Base-by-base conservation (phyloP, 805 yeast genomes). In the Candida ovalis region DNA sequence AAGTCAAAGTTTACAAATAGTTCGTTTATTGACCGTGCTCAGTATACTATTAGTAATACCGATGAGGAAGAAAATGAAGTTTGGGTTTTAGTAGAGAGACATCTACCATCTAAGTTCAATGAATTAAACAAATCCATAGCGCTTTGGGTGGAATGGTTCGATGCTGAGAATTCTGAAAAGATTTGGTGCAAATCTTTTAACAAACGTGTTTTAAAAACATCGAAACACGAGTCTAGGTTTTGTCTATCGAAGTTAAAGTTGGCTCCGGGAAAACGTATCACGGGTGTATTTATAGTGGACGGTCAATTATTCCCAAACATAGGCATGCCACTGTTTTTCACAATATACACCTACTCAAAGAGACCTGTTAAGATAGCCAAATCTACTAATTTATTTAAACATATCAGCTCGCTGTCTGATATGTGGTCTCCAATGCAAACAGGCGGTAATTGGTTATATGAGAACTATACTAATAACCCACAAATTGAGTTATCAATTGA, bases 381-480 rank as follows among this genome's bases (percentile, higher is more conserved):
- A 45, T 47, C 58, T 12, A 4, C 44, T 1, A 39, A 42, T 17
- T 42, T 37, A 8, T 55, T 55, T n/a, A 50, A 52, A 24, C 62
- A 60, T 43, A 44, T 61, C 3, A 43, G 56, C 22, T 41, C 61
- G 2, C 25, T 66, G 2, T 49, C 59, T 1, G 83, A 73, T 18
- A 57, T 58, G 23, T 84, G 88, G 88, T 62, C 62, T 10, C 54
- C 63, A 1, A 61, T 59, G 2, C 62, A 61, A 15, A 62, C 74
- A 40, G 88, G 87, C 2, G 88, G 89, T 0, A 77, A 72, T 54
- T 78, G 81, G 79, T 50, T 74, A 0, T 49, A 67, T 22, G 66
- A 74, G 6, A 62, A 75, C 0, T 84, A 72, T 54, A 57, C 76
- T 19, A 57, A 67, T 9, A 84, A 84, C 52, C 88, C 88, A 0